Base-by-base conservation (phyloP, 306 rosid genomes). In the Prinsepia uniflora region DNA sequence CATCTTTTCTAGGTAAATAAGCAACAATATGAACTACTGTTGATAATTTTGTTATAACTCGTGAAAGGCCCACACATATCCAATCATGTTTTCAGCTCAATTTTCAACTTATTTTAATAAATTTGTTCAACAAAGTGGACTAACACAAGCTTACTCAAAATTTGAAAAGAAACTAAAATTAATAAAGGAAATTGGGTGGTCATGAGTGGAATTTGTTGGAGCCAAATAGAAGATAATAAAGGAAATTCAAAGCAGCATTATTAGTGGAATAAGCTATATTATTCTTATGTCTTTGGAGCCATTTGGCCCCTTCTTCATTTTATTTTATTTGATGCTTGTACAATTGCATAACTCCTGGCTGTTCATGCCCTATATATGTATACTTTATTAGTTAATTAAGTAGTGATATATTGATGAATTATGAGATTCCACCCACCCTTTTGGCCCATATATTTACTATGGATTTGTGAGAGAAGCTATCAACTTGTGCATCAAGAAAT, bases 41-140 rank as follows among this genome's bases (percentile, higher is more conserved):
- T 30, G 36, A 30, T 30, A 30, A 30, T 30, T 30, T 30, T 18
- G 40, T 60, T 42, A 43, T 41, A 22, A 40, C 17, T 56, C 13
- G 14, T 42, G 52, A 56, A 43, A 42, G 74, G 66, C 65, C 74
- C 74, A 44, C 74, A 71, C 13, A 71, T 30, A 30, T 71, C 74
- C 56, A 71, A 57, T 71, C 74, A 71, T 24, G 64, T 24, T 24
- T 24, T 24, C 30, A 24, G 30, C 30, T 24, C 30, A 24, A 24
- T 24, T 24, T 24, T 24, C 54, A 24, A 8, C 43, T 42, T 10
- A 11, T 5, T 12, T 30, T 39, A 36, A 24, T 24, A 40, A 41
- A 14, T 9, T 69, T 20, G 53, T 55, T 55, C 72, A 53, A 34
- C 63, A 58, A 14, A 15, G 30, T n/a, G 36, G 36, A 30, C 36